Percentiles rank a stretch among this genome's conserved stretches.
phyloP scores from a whole-genome alignment of 192 early-diverging fungal genomes.

The Spizellomyces sp. region DNA sequence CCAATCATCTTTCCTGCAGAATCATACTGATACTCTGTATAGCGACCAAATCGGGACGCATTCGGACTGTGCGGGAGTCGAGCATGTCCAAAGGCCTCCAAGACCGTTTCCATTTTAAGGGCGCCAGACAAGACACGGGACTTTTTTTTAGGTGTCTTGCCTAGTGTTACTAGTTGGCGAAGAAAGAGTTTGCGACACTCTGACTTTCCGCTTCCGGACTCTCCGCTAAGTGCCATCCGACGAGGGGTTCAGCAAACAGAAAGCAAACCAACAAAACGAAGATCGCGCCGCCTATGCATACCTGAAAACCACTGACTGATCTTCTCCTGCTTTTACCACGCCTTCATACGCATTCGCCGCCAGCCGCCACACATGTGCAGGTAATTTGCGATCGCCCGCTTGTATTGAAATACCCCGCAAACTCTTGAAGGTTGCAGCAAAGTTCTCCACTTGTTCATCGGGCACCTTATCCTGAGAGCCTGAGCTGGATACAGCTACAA shows the following conservation, averaged over 20 bases:
- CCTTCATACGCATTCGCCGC: not conserved
- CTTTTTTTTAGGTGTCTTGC: constrained; percentile 78
- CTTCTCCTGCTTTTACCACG: not conserved
- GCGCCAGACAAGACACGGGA: constrained; percentile 70
- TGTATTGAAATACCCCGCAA: too few relatives aligned
- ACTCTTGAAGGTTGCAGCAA: not conserved
- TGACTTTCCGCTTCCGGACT: constrained; percentile 84
- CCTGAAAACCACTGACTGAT: not conserved
- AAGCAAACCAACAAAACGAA: not conserved
- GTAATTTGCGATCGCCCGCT: not conserved
- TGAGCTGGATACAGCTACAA: not conserved
- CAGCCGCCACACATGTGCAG: not conserved
- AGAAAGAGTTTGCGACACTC: constrained; percentile 68
- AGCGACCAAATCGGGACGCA: constrained; percentile 74
- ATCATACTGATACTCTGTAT: constrained; percentile 88
- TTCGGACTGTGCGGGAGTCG: constrained; percentile 57
- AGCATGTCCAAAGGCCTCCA: constrained; percentile 77
- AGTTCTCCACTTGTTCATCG: not conserved
- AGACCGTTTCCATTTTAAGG: constrained; percentile 63
- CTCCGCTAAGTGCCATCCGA: constrained; percentile 58
- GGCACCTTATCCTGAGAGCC: not conserved
- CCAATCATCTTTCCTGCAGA: constrained; percentile 81
- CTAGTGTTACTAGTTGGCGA: constrained; percentile 68
- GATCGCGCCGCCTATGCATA: not conserved
- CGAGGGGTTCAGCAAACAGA: not conserved